These are phyloP conservation scores for Candida caryicola DNA, from an alignment of 805 yeast species.

Conservation along the genomic window DNA sequence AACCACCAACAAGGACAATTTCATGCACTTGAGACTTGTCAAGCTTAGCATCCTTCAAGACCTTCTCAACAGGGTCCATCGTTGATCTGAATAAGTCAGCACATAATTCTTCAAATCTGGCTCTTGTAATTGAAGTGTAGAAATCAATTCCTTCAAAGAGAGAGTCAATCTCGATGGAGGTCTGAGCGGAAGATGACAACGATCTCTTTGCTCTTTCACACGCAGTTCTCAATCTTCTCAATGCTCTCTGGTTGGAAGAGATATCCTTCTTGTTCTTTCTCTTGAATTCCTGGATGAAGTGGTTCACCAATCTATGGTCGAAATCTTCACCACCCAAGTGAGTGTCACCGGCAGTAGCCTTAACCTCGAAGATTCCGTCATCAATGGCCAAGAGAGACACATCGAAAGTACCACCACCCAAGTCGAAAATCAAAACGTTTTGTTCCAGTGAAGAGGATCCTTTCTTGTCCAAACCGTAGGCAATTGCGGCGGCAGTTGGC, in stretches of 20 bases:
- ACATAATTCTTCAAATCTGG: slow-evolving; percentile 96
- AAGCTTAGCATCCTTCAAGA: slow-evolving; percentile 87
- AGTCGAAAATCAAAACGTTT: slow-evolving; percentile 87
- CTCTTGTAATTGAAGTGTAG: slow-evolving; percentile 93
- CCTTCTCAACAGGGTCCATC: slow-evolving; percentile 93
- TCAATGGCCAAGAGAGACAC: slow-evolving; percentile 85
- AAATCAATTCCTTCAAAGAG: slow-evolving; percentile 93
- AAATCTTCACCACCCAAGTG: slow-evolving; percentile 98
- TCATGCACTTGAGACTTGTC: slow-evolving; percentile 87
- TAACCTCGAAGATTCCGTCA: slow-evolving; percentile 88
- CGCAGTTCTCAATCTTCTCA: slow-evolving; percentile 93
- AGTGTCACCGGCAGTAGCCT: slow-evolving; percentile 94
- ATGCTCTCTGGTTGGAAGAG: slow-evolving; percentile 75
- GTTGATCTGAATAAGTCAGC: slow-evolving; percentile 91
- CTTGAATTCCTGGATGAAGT: slow-evolving; percentile 89
- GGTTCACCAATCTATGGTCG: slow-evolving; percentile 84
- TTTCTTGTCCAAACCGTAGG: slow-evolving; percentile 49
- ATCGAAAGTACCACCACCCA: slow-evolving; percentile 98
- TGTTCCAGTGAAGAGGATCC: slow-evolving; percentile 60
- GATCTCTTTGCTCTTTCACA: slow-evolving; percentile 98
- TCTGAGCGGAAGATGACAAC: slow-evolving; percentile 90
- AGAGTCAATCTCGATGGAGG: slow-evolving; percentile 95
- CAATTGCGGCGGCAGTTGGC: slow-evolving; percentile 47
- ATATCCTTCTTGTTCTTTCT: slow-evolving; percentile 89
- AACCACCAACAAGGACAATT: slow-evolving; percentile 97